These are phyloP conservation scores for Penicillium corylophilum DNA, from an alignment of 2,329 filamentous ascomycete species.

Conservation along the genomic window DNA sequence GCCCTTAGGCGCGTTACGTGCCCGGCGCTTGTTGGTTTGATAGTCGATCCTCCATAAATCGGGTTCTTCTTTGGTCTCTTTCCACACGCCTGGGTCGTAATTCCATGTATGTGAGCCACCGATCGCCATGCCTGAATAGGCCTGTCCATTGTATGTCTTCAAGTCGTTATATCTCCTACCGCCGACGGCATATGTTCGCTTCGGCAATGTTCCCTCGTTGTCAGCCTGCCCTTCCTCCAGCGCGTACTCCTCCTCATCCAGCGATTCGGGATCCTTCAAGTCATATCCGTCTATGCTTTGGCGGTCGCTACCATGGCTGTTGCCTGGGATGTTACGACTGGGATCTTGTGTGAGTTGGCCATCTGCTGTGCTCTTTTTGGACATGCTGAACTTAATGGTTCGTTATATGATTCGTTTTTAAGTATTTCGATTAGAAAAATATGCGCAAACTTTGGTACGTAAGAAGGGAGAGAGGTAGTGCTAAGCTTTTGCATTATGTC, in stretches of 20 bases:
- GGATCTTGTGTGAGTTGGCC: too few relatives aligned
- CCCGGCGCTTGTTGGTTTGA: constrained; percentile 31
- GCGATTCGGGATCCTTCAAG: constrained; percentile 3
- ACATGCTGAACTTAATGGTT: too few relatives aligned
- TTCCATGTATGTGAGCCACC: constrained; percentile 40
- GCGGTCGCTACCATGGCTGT: background rate
- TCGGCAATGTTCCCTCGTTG: constrained; percentile 4
- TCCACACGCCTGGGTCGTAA: constrained; percentile 37
- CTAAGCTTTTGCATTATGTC: too few relatives aligned
- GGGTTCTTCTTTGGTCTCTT: constrained; percentile 37
- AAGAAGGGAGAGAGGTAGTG: too few relatives aligned
- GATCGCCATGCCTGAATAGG: constrained; percentile 39
- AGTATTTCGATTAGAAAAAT: too few relatives aligned
- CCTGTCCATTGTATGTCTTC: constrained; percentile 34
- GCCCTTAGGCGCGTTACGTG: constrained; percentile 31
- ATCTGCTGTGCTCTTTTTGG: too few relatives aligned
- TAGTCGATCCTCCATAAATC: constrained; percentile 38
- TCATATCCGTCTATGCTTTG: background rate
- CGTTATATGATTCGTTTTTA: too few relatives aligned
- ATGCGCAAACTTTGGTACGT: too few relatives aligned
- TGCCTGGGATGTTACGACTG: background rate
- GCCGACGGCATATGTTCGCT: constrained; percentile 1
- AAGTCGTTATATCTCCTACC: constrained; percentile 32
- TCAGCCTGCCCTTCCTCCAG: constrained; percentile 12
- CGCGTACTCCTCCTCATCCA: constrained; percentile 25